Percentiles rank a stretch among this genome's conserved stretches.
Evolutionary conservation across 2,329 filamentous ascomycete species (phyloP).

Genomic region (Chaetomiaceae sp.): DNA sequence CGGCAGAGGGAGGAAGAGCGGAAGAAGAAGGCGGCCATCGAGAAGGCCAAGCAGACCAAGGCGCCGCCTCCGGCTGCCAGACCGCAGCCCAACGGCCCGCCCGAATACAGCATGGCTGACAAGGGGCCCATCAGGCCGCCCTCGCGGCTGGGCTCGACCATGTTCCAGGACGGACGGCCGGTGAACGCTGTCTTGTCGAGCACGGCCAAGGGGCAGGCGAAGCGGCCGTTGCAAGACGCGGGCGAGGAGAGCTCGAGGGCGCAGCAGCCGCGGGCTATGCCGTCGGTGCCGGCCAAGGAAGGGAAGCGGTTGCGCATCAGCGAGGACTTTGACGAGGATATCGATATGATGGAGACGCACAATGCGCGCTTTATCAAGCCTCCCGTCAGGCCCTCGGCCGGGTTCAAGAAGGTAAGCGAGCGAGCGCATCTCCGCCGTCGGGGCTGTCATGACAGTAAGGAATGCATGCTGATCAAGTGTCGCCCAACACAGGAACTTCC

Average conservation of each 20-base stretch:
- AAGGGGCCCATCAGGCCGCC: conserved; percentile 40
- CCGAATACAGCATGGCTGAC: conserved; percentile 39
- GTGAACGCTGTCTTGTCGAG: conserved; percentile 56
- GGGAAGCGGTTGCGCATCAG: conserved; percentile 75
- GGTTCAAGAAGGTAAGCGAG: conserved; percentile 61
- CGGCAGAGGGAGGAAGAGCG: conserved; percentile 37
- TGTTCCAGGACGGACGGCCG: conserved; percentile 56
- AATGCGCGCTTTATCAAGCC: conserved; percentile 59
- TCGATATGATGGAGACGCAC: conserved; percentile 49
- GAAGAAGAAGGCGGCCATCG: conserved; percentile 49
- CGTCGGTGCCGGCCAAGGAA: conserved; percentile 65
- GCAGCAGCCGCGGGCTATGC: conserved; percentile 44
- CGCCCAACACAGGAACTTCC: conserved; percentile 47
- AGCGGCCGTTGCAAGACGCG: conserved; percentile 67
- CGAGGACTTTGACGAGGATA: conserved; percentile 63
- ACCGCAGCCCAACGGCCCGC: conserved; percentile 48
- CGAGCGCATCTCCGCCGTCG: too few species aligned
- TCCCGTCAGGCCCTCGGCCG: conserved; percentile 74
- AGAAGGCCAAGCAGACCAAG: conserved; percentile 60
- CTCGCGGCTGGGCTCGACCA: conserved; percentile 55
- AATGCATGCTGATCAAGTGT: too few species aligned
- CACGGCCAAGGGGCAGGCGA: conserved; percentile 67
- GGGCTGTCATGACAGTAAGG: too few species aligned
- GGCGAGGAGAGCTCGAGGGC: conserved; percentile 52
- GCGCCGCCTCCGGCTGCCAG: conserved; percentile 57